Evolutionary conservation across 2,329 filamentous ascomycete genomes (phyloP), one percentile per base, ranked within the genome.

Genomic region (Alternaria sp.): DNA sequence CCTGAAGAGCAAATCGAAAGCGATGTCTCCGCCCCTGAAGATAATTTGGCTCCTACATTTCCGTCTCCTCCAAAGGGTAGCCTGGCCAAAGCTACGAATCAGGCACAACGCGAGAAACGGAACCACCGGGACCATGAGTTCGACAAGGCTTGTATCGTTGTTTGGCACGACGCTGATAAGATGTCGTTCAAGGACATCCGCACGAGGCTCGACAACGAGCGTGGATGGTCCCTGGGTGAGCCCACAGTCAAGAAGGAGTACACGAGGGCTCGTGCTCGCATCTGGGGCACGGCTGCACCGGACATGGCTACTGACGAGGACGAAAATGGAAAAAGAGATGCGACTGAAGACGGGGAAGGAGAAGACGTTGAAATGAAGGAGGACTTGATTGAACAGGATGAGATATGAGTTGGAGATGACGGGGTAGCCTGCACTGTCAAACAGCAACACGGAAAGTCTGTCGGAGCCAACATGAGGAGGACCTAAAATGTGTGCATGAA

Each of bases 211-310:
- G 55, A 52, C 8, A 41, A 59, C 1, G 60, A 65, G 24, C 58
- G 56, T 20, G 34, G 34, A 5, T 68, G 62, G 64, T 51, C 61
- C 3, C n/a, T 68, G 6, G 54, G 64, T 24, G n/a, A 24, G 24
- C 47, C 51, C n/a, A 68, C 64, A 5, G 49, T 68, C 26, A 51
- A 62, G 49, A 66, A 62, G 54, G 54, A 63, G 28, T 68, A 62
- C 47, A 61, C 59, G 36, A 18, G 20, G 5, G 51, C 60, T 16
- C 51, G 58, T 18, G 47, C 39, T 22, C 60, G 52, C 14, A 59
- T 67, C 6, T 67, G 66, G 42, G 58, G 58, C 18, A 36, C 32
- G 6, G 47, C 54, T 28, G 24, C 7, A 39, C 36, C 20, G 12
- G 39, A 43, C 7, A 7, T 22, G 22, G 14, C 30, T 34, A 51